Evolutionary conservation across 192 early-diverging fungal genomes (phyloP).

Genomic region (Diversispora eburnea): DNA sequence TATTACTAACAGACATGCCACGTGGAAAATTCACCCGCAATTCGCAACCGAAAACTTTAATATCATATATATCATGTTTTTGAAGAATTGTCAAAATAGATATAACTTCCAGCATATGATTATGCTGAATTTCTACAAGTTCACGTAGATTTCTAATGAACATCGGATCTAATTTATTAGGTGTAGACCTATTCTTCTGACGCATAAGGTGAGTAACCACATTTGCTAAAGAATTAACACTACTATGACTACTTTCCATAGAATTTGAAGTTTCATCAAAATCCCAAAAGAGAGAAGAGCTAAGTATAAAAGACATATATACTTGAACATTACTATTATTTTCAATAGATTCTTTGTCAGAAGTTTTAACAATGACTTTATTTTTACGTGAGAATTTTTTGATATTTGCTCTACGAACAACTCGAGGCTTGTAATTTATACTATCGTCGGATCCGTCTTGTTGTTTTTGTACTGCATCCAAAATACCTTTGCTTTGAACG

Average conservation of each 20-base stretch:
- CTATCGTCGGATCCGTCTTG: background rate
- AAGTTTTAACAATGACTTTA: background rate
- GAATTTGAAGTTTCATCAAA: background rate
- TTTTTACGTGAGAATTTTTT: background rate
- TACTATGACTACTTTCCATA: background rate
- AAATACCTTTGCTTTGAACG: conserved; percentile 1
- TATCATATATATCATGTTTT: background rate
- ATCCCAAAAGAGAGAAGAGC: background rate
- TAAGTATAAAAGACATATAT: conserved; percentile 14
- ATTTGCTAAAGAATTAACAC: background rate
- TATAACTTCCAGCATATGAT: conserved; percentile 11
- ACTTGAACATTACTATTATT: background rate
- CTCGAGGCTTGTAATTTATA: background rate
- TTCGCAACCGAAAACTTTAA: background rate
- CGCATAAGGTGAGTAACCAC: background rate
- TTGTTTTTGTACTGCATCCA: background rate
- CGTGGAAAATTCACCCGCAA: conserved; percentile 7
- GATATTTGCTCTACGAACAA: background rate
- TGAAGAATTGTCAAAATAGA: background rate
- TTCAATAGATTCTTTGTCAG: no score
- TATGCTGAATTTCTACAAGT: conserved; percentile 4
- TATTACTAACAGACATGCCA: background rate
- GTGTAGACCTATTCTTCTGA: background rate
- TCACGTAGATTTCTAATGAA: conserved; percentile 7
- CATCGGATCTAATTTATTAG: background rate